phyloP scores from a whole-genome alignment of 805 yeast species.

The Sugiyamaella lignohabitans region DNA sequence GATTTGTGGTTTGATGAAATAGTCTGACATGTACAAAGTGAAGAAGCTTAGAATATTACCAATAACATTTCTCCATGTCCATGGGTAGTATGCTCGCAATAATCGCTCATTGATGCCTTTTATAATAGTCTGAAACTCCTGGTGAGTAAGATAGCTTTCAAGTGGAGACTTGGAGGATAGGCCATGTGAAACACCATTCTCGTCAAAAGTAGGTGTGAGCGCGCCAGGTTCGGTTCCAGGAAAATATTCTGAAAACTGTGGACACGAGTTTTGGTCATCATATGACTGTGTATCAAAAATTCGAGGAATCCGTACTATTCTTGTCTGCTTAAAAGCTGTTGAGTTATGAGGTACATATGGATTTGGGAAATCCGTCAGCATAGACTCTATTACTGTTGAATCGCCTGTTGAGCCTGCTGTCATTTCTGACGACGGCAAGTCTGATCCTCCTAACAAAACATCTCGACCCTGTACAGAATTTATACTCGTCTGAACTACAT shows the following conservation, averaged over 20 bases:
- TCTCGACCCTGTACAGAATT: no score
- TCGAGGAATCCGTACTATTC: slow-evolving; percentile 21
- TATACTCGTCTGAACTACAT: no score
- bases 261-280: slow-evolving; percentile 6
- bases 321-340: slow-evolving; percentile 7
- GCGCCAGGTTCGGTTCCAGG: slow-evolving; percentile 25
- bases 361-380: slow-evolving; percentile 20
- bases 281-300: slow-evolving; percentile 7
- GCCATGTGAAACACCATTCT: not conserved
- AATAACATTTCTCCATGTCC: slow-evolving; percentile 35
- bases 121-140: slow-evolving; percentile 41
- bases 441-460: no score
- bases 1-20: slow-evolving; percentile 31
- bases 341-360: slow-evolving; percentile 29
- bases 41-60: slow-evolving; percentile 35
- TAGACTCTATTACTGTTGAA: no score
- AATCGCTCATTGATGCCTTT: slow-evolving; percentile 39
- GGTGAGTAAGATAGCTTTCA: slow-evolving; percentile 31
- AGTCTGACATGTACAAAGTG: slow-evolving; percentile 39
- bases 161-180: slow-evolving; percentile 30
- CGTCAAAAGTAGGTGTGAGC: slow-evolving; percentile 2
- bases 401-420: no score
- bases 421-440: no score
- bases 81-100: slow-evolving; percentile 37
- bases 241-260: slow-evolving; percentile 20